Base-by-base conservation (phyloP, 805 yeast species). In the Phaffomyces opuntiae region DNA sequence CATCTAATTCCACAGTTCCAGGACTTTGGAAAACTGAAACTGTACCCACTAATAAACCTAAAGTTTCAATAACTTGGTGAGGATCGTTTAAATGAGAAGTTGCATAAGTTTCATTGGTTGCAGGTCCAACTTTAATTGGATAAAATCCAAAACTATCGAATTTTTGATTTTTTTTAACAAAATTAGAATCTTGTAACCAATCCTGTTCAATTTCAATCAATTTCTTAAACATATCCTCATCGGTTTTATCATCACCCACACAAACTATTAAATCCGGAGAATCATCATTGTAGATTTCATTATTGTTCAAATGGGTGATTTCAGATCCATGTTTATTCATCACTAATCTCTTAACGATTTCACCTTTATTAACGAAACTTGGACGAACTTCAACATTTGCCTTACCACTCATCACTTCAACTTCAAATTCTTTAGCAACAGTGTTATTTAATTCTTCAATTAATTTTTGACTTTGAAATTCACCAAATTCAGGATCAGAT, bases 321-420 rank as follows among this genome's bases (percentile, higher is more conserved):
- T 74, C 67, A 1, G 68, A 61, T 4, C 87, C 87, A 60, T 83
- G 83, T 17, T 76, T 73, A 46, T 77, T 76, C 56, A 80, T 68
- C 11, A 87, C 87, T 47, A 91, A 72, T 50, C 89, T 69, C 60
- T 80, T 84, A 34, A 87, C 98, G 57, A 93, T 93, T 65, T 91
- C 99, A 47, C 99, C 99, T 65, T 93, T 93, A 69, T 93, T 93
- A 45, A 91, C 88, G 62, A 89, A 86, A 49, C 80, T 78, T 13
- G 99, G 99, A 52, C 99, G 75, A n/a, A 93, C 98, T 67, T 93
- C 99, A 39, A 93, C 77, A 60, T 93, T 93, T 31, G 98, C 98
- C 66, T 93, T 93, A 40, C 99, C 99, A 13, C 84, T 74, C 97
- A 93, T 91, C 14, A 93, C 93, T 60, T 93, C 99, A 38, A 93